A percentile compares a stretch with the other conserved stretches of the same genome.
These are phyloP conservation scores for Alternaria hordeiaustralica DNA, from an alignment of 2,329 filamentous ascomycete genomes.

Conservation along the genomic window DNA sequence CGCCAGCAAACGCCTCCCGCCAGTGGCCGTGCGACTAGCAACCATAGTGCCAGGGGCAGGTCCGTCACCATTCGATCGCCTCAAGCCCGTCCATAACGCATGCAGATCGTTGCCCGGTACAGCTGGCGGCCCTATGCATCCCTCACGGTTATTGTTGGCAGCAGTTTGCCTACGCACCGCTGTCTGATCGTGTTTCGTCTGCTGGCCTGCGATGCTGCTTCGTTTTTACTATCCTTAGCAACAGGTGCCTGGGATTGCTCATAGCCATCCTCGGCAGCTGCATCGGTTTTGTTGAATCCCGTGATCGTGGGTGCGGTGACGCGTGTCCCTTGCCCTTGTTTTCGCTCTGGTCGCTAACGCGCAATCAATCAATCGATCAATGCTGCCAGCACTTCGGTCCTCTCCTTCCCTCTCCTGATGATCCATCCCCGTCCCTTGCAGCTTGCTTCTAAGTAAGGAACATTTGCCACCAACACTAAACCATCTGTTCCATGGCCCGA, in stretches of 20 bases:
- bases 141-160: neutral
- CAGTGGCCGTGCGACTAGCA: constrained; percentile 9
- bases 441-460: constrained; percentile 1
- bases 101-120: constrained; percentile 7
- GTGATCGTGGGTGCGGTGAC: neutral
- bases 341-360: neutral
- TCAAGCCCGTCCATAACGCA: neutral
- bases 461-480: neutral
- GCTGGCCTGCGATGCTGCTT: neutral
- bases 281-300: neutral
- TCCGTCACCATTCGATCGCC: constrained; percentile 16
- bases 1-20: constrained; percentile 20
- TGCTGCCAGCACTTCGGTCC: neutral
- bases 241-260: neutral
- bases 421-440: constrained; percentile 3
- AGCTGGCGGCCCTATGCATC: neutral
- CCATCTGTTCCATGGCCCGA: neutral
- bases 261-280: neutral
- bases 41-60: constrained; percentile 15
- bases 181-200: constrained; percentile 4
- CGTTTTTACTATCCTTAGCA: constrained; percentile 10
- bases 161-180: constrained; percentile 2
- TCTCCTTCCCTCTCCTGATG: neutral
- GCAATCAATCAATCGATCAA: neutral
- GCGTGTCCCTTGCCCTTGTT: constrained; percentile 5